Base-by-base conservation (phyloP, 2,329 filamentous ascomycete species). In the Curvularia eragrostidis region DNA sequence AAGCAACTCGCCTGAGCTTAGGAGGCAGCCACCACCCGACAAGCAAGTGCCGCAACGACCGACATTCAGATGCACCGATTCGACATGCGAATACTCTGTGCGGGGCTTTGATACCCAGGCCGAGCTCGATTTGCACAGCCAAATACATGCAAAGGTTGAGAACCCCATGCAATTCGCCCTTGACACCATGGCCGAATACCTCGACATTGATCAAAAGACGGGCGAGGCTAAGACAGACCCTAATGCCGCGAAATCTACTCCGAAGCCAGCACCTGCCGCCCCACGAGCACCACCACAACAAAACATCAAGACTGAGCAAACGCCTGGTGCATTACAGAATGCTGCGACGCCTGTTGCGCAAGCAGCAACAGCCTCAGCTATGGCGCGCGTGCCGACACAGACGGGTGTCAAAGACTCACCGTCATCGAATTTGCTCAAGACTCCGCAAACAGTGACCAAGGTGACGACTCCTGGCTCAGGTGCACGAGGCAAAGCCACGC, bases 111-210 rank as follows among this genome's bases (percentile, higher is more conserved):
- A 81, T 5, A 83, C 80, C 1, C 81, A 84, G 65, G 78, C 75
- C 18, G 83, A 83, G 51, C 74, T 88, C 52, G 81, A 85, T 32
- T 80, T 81, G 38, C 86, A 89, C 62, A 80, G 80, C 48, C 81
- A 84, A 21, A 77, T 74, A 18, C 86, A 88, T 70, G 80, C 81
- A 61, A 75, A 76, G 48, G 79, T 87, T 36, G 82, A 80, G 5
- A 79, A 88, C 68, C 82, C 84, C 30, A 73, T 87, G 28, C 77
- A 81, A n/a, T 89, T 82, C 68, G 80, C 83, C 24, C 64, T 87
- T 6, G 81, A 84, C 6, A 82, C 80, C 41, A 78, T 85, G 60
- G 80, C 80, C 13, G 79, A 78, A 13, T 80, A 77, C 38, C 73
- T 86, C n/a, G 81, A 85, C 47, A 72, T 81, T 51, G 79, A 83